Evolutionary conservation across 306 rosid genomes (phyloP), one percentile per base, ranked within the genome.

Genomic region (Cajanus cajan): DNA sequence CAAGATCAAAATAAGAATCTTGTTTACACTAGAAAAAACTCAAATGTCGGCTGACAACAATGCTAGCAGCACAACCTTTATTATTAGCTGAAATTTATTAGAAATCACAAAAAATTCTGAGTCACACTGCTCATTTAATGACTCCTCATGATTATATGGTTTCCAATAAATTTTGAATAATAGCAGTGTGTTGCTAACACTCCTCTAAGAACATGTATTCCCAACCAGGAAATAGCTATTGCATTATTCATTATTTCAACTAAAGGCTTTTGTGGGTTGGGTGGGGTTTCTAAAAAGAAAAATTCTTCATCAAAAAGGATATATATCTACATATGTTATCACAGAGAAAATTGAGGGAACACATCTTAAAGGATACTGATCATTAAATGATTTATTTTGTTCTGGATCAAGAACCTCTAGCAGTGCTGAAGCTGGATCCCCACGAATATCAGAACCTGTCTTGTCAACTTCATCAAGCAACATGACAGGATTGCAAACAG

Each of bases 321-420:
- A 43, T 61, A 16, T 31, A 48, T 50, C 31, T 39, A 57, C 40
- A 71, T n/a, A 39, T 39, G n/a, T n/a, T 28, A 28, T 72, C 28
- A 40, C 77, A 52, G 43, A 39, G 13, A 28, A 79, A 62, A 44
- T 69, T 65, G 48, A 64, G 37, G 64, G 28, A 58, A 57, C 6
- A 57, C 13, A 73, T 72, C 62, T 47, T 19, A 72, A 61, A 91
- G 98, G 99, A 96, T 96, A 96, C 99, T 96, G 99, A 80, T 96
- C 99, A 84, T 89, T 93, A 88, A 96, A 96, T 44, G 94, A 85
- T 82, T 85, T 86, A 84, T 96, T 96, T 86, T 96, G 98, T 65
- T 96, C 99, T 33, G 98, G 97, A 83, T 96, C 99, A 83, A 96
- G 99, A 86, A 96, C 99, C 89, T 96, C 99, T 78, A 96, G 89